Evolutionary conservation across 768 basidiomycete species (phyloP), one percentile per base, ranked within the genome.

Genomic region (Xanthoconium stramineum): DNA sequence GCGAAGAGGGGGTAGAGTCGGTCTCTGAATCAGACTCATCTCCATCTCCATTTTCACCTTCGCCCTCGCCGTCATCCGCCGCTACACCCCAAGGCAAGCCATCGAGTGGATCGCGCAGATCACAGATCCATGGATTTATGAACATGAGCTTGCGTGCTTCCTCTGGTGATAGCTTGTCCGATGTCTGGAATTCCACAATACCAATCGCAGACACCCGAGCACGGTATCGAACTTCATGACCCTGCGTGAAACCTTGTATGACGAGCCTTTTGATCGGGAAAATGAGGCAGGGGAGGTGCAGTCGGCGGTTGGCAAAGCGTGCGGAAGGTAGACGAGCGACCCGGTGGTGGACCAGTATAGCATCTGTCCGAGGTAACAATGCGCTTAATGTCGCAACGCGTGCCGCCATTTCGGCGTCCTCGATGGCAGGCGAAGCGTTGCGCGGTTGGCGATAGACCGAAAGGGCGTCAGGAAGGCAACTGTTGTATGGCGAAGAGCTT

Each of bases 401-500:
- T 6, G 1, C 33, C 6, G 42, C 36, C 50, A 57, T 47, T 13
- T 47, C 39, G 0, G 11, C 1, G 13, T 36, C 30, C 1, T 29
- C 32, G 13, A 38, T 39, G 11, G 29, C 15, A n/a, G 32, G 8
- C 0, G 28, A 20, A 15, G 8, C 13, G 2, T 7, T 9, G 0
- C 46, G 44, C 0, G 14, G 12, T 13, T 33, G 28, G 5, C 19
- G 33, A 11, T 56, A 61, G 5, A 53, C 43, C 1, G 44, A 17
- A 32, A 61, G 43, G 12, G 47, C 17, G 8, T 14, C 36, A 0
- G 60, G 59, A 30, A 61, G 51, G 28, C 60, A 61, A 24, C 24
- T 24, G 24, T 24, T 24, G 24, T 24, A 24, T 24, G 24, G 24
- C 24, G 24, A 24, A 24, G 24, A 24, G 24, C 24, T 24, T 24